Evolutionary conservation across 169 alveolate species (phyloP).

Genomic region (Eimeria praecox): DNA sequence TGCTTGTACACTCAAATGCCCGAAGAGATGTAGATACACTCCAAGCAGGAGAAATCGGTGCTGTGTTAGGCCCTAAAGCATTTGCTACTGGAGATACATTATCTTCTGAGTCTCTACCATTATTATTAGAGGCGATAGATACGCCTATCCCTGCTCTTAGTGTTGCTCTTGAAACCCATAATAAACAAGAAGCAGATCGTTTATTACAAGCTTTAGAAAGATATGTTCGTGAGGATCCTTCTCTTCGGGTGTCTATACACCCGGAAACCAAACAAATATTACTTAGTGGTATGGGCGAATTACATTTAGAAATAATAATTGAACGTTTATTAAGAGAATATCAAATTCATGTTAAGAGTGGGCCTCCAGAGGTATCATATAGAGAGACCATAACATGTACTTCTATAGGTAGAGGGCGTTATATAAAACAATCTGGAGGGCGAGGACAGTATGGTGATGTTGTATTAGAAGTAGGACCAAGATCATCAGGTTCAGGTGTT

Average conservation of each 20-base stretch:
- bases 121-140: conserved; percentile 89
- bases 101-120: conserved; percentile 84
- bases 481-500: conserved; percentile 89
- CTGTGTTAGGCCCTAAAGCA: conserved; percentile 90
- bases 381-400: conserved; percentile 93
- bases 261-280: conserved; percentile 93
- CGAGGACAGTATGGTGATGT: conserved; percentile 94
- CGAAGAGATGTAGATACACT: conserved; percentile 88
- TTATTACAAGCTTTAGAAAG: conserved; percentile 88
- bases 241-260: conserved; percentile 87
- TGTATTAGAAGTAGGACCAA: conserved; percentile 89
- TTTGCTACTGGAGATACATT: conserved; percentile 93
- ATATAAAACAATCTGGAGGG: too few species aligned
- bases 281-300: conserved; percentile 97
- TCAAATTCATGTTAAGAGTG: conserved; percentile 91
- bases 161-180: conserved; percentile 85
- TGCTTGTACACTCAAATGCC: conserved; percentile 91
- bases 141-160: conserved; percentile 92
- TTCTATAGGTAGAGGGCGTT: conserved; percentile 95
- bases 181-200: conserved; percentile 88
- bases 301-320: conserved; percentile 96
- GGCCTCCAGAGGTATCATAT: conserved; percentile 96
- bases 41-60: conserved; percentile 90
- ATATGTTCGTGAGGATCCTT: conserved; percentile 91
- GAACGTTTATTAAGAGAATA: conserved; percentile 95